These are phyloP conservation scores for Aspergillus haitiensis DNA, from an alignment of 495 filamentous ascomycete genomes.

Conservation along the genomic window DNA sequence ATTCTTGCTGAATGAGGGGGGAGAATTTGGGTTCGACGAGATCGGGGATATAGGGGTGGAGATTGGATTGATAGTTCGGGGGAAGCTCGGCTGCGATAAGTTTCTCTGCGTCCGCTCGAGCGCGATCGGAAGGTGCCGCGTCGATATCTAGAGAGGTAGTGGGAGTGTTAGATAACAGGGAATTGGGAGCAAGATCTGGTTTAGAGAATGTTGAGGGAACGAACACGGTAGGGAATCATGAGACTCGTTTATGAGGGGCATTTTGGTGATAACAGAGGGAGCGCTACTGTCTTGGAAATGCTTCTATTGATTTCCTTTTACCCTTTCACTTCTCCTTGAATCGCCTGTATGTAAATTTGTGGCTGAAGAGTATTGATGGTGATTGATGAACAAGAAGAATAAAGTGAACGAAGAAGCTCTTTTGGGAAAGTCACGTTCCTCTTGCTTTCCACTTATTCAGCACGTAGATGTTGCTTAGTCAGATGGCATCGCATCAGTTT, in stretches of 20 bases:
- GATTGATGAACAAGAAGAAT: too few relatives aligned
- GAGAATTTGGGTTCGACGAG: conserved; percentile 51
- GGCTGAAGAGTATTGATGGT: too few relatives aligned
- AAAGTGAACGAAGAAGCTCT: too few relatives aligned
- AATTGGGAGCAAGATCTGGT: not conserved
- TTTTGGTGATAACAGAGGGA: conserved; percentile 31
- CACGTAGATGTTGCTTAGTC: too few relatives aligned
- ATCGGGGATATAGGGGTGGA: conserved; percentile 45
- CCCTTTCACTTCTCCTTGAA: not conserved
- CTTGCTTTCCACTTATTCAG: too few relatives aligned
- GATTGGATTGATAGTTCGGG: conserved; percentile 37
- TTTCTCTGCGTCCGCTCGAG: conserved; percentile 57
- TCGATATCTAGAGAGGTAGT: conserved; percentile 64
- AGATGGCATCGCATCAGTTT: too few relatives aligned
- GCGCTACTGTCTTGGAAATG: too few relatives aligned
- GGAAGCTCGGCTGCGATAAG: conserved; percentile 67
- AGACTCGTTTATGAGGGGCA: conserved; percentile 68
- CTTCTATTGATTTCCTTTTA: not conserved
- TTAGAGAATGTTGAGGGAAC: conserved; percentile 24
- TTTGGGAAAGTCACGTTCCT: too few relatives aligned
- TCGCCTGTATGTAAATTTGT: too few relatives aligned
- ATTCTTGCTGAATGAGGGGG: conserved; percentile 61
- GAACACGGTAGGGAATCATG: conserved; percentile 88
- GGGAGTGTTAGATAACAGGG: not conserved
- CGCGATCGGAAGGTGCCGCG: conserved; percentile 57